Evolutionary conservation across 2,329 filamentous ascomycete species (phyloP), one percentile per base, ranked within the genome.

Genomic region (Septoria linicola): DNA sequence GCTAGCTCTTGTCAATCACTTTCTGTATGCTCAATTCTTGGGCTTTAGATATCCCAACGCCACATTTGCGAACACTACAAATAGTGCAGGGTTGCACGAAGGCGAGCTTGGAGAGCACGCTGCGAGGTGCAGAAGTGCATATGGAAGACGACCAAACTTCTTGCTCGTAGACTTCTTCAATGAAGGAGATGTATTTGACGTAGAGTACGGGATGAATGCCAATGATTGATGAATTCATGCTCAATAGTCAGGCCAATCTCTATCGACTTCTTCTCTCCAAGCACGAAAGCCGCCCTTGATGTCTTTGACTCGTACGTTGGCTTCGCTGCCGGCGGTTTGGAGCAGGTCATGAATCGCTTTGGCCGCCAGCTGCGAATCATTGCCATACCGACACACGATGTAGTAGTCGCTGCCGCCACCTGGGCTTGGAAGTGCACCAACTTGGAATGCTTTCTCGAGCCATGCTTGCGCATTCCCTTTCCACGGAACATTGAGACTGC

Each of bases 401-500:
- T 63, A 67, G 19, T 56, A 55, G 20, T 59, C 54, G 35, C 58
- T 59, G 0, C 84, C 79, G 2, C 74, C 73, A 25, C 79, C 70
- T 42, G 34, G 19, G 16, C 31, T 43, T 14, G 41, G 34, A 21
- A 64, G 30, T 20, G 54, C 54, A 19, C 57, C 57, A 21, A 37
- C 53, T 21, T 59, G 35, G 16, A 1, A 63, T 54, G 64, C 67
- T 14, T 57, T 56, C 47, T 62, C 55, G 2, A 68, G 41, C 62
- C 64, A 68, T 8, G 50, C 49, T n/a, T 61, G 57, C 2, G 58
- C 73, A 13, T 81, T 71, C 1, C 70, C 74, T 10, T 82, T 86
- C 63, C 85, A 87, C 0, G 82, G 87, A 1, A 90, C 68, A 60
- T 89, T 96, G 43, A 95, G 72, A 20, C 88, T 89, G 0, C 87